Evolutionary conservation across 805 yeast genomes (phyloP), one percentile per base, ranked within the genome.

Genomic region (Jamesozyma spencerorum): DNA sequence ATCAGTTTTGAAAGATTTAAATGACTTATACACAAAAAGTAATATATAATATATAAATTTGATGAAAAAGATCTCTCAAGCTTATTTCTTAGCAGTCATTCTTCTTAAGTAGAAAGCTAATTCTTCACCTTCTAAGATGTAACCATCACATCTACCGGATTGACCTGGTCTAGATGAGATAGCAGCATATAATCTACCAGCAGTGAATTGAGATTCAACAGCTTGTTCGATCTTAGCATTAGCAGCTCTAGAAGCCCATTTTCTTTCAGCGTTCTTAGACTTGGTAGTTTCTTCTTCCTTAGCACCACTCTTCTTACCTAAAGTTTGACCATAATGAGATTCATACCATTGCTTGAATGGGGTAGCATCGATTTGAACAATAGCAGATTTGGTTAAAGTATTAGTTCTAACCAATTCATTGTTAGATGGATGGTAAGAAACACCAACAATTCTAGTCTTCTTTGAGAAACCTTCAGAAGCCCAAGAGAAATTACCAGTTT

Each of bases 131-230:
- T 92, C 98, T 72, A 92, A 85, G 76, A 92, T 83, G 94, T 92
- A 92, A 76, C 98, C 98, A 72, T 92, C 98, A 77, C 87, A 82
- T 79, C 98, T 94, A 75, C 98, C 98, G 59, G 95, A 84, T 81
- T 92, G 98, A 74, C 98, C 98, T 72, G 98, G 98, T 81, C 98
- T 87, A 46, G 98, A 92, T 58, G 98, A 87, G 70, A 92, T 86
- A 71, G 77, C 79, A 72, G 98, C 98, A 80, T 92, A 92, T 66
- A 92, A 83, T 77, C 90, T 88, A 80, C 98, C 98, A 62, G 97
- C 87, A 72, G 82, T 81, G 84, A 92, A 92, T 79, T 92, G 98
- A 65, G 90, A 68, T 68, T 86, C 90, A 62, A 92, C 90, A 64
- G 95, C 81, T 55, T 76, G 70, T 75, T 88, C 96, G 63, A 87